Conservation (phyloP, 495 filamentous ascomycete genomes). For the Trichoderma asperelloides region DNA sequence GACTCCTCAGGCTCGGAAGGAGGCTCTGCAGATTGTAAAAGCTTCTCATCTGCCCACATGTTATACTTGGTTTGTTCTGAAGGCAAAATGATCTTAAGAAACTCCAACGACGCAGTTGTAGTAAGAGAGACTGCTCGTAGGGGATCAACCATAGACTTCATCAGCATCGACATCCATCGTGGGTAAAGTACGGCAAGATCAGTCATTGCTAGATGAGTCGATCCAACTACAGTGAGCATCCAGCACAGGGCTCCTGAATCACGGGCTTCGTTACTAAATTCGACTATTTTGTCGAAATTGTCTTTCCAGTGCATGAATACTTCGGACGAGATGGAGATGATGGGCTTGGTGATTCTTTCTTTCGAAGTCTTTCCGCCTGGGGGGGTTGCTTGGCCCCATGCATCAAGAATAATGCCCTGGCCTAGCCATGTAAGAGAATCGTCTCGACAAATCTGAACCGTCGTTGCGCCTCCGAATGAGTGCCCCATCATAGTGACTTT, state of each 20-base stretch:
- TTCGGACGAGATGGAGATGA: conserved; percentile 51
- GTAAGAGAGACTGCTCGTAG: conserved; percentile 48
- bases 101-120: conserved; percentile 45
- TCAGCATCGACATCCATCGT: conserved; percentile 39
- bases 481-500: conserved; percentile 55
- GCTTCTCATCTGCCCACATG: conserved; percentile 32
- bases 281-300: conserved; percentile 43
- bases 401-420: conserved; percentile 52
- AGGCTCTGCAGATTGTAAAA: conserved; percentile 25
- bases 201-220: conserved; percentile 47
- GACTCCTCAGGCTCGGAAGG: conserved; percentile 17
- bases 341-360: conserved; percentile 37
- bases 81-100: conserved; percentile 36
- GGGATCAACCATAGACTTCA: conserved; percentile 50
- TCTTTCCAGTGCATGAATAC: conserved; percentile 54
- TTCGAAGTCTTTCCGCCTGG: conserved; percentile 22
- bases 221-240: conserved; percentile 51
- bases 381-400: conserved; percentile 42
- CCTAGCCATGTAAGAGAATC: conserved; percentile 41
- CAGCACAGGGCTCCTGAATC: conserved; percentile 39
- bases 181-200: conserved; percentile 55
- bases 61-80: conserved; percentile 24
- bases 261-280: conserved; percentile 42
- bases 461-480: conserved; percentile 56
- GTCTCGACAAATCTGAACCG: conserved; percentile 46